Evolutionary conservation across 306 rosid species (phyloP).

Genomic region (Delonix regia): DNA sequence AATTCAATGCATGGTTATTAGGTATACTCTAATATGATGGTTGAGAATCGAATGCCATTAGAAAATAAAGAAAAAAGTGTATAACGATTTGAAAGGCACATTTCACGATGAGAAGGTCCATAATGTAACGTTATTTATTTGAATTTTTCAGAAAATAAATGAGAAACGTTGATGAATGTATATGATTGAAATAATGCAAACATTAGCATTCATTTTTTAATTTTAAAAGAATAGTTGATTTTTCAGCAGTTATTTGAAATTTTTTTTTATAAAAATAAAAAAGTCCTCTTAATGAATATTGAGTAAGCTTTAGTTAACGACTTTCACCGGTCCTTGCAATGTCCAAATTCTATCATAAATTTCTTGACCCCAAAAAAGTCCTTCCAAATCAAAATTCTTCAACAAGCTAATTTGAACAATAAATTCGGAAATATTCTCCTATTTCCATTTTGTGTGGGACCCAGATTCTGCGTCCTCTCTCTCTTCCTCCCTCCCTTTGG

Average conservation of each 20-base stretch:
- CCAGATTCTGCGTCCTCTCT: constrained; percentile 13
- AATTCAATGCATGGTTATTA: no score
- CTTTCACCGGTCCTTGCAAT: not conserved
- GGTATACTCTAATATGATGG: not conserved
- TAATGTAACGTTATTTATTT: no score
- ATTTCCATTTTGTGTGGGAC: constrained; percentile 24
- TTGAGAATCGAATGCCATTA: not conserved
- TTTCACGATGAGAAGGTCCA: no score
- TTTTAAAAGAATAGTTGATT: no score
- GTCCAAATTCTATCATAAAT: not conserved
- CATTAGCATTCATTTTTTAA: no score
- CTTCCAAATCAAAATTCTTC: not conserved
- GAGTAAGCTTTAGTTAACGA: no score
- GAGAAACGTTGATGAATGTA: no score
- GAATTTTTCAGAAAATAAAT: no score
- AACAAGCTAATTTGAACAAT: not conserved
- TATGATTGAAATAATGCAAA: no score
- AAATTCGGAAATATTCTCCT: not conserved
- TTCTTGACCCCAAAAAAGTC: not conserved
- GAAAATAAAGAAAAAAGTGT: not conserved
- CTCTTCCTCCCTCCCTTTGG: constrained; percentile 27
- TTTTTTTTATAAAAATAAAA: no score
- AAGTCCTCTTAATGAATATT: no score
- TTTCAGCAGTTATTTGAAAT: no score
- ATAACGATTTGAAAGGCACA: not conserved